Base-by-base conservation (phyloP, 2,329 filamentous ascomycete species). In the Talaromyces islandicus region DNA sequence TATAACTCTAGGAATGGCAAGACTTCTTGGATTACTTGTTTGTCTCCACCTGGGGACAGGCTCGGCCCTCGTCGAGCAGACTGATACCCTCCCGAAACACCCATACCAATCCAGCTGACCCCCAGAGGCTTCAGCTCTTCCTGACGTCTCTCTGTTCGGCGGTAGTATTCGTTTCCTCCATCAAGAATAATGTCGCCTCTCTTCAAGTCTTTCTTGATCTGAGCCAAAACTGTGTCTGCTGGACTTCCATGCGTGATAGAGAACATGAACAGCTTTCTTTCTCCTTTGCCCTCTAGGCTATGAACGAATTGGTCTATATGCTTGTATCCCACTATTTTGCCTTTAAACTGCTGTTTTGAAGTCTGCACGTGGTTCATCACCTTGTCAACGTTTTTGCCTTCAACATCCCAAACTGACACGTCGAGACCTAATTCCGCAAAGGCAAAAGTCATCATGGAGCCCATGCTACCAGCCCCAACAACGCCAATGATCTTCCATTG, bases 21-120 rank as follows among this genome's bases (percentile, higher is more conserved):
- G 0, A 87, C 78, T 17, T 80, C 74, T 12, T 86, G 79, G 2
- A 90, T 68, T 0, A 81, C 83, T 63, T 81, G 78, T 7, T 79
- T 73, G 64, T 86, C 82, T 6, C 85, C 86, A 4, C 86, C 84
- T 2, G 86, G 86, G 50, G 85, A 88, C 73, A 90, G 82, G n/a
- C 83, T 87, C 0, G 87, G 87, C 0, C 87, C 88, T 46, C 80
- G 78, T 46, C 86, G 77, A 1, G 87, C 87, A 53, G 84, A 83
- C 68, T 89, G 86, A 68, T 89, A 89, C 0, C 87, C 88, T 9
- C 87, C 87, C 43, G 82, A 87, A 1, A 90, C 86, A 38, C 88
- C 88, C 69, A 84, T 84, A 2, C 87, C 87, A 58, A 90, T 80
- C 70, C 87, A 90, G 43, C 79, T 77, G n/a, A 90, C 80, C 0